Base-by-base conservation (phyloP, 768 basidiomycete species). In the Porphyrellus cyaneotinctus region DNA sequence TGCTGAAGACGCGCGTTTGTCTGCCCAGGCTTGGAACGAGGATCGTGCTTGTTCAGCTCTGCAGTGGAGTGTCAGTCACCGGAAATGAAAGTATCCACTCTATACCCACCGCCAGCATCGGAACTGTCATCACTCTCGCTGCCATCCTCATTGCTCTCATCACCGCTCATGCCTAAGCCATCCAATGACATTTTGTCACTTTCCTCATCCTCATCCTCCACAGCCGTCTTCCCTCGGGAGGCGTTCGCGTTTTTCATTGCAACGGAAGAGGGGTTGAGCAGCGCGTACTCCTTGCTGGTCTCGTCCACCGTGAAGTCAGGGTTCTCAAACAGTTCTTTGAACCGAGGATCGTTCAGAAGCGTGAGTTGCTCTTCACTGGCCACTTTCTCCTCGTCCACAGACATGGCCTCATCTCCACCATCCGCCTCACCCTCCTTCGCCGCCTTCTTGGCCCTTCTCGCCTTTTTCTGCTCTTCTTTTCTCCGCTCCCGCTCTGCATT, bases 271-370 rank as follows among this genome's bases (percentile, higher is more conserved):
- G 95, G 95, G 68, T 98, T 94, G 66, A 97, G 82, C 58, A 98
- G 70, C n/a, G 86, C 88, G 67, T 78, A 98, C 74, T 98, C 97
- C 61, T 90, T 78, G 59, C 77, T 89, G 37, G 72, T 79, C 74
- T 94, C 90, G 70, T 98, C 95, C 58, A 99, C 89, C 62, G 87
- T 79, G 69, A 91, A 99, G 51, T 90, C 89, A 4, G 91, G 87
- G 64, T 97, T 85, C 72, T 91, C 84, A 70, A 97, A 99, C 35
- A 99, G 78, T 41, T 83, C 86, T 51, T 85, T 77, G 79, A 98
- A 99, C 50, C 97, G 87, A 50, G 87, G 83, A 70, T 99, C 97
- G 41, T 74, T 82, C 58, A 95, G 83, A 53, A 95, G 69, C 48
- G 70, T 84, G 37, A 72, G 54, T 52, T 58, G 53, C 58, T 63